A percentile compares a stretch with the other conserved stretches of the same genome.
Conservation (phyloP, 2,329 filamentous ascomycete genomes). For the Monosporascus ibericus region DNA sequence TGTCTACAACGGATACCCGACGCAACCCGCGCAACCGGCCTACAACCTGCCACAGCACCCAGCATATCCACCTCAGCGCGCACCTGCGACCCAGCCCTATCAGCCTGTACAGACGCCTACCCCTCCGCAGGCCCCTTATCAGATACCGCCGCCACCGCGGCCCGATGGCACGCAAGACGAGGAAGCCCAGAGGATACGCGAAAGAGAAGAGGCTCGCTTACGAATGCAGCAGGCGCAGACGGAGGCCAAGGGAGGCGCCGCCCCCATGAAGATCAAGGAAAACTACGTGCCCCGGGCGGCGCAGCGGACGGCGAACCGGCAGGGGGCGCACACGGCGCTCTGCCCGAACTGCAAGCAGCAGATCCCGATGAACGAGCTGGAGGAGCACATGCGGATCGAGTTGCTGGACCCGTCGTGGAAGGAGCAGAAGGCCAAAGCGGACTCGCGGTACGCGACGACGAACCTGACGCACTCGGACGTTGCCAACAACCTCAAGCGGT, state of each 20-base stretch:
- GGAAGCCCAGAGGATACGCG: conserved; percentile 57
- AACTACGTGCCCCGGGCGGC: conserved; percentile 87
- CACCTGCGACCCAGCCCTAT: conserved; percentile 24
- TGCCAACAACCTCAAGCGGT: conserved; percentile 89
- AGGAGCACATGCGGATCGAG: conserved; percentile 92
- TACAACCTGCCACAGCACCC: conserved; percentile 39
- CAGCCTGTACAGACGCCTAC: conserved; percentile 32
- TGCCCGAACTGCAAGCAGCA: conserved; percentile 93
- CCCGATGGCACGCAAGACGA: conserved; percentile 47
- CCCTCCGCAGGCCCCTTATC: conserved; percentile 25
- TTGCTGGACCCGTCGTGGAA: conserved; percentile 92
- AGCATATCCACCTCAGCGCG: conserved; percentile 31
- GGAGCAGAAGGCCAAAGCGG: conserved; percentile 85
- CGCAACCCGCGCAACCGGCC: conserved; percentile 26
- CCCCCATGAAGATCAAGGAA: conserved; percentile 82
- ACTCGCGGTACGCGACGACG: conserved; percentile 76
- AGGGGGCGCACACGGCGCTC: conserved; percentile 61
- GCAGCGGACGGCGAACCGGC: conserved; percentile 61
- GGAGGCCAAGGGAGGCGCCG: conserved; percentile 63
- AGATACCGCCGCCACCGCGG: conserved; percentile 25
- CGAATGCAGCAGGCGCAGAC: conserved; percentile 72
- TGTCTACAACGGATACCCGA: conserved; percentile 44
- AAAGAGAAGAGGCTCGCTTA: conserved; percentile 52
- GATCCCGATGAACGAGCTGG: conserved; percentile 80
- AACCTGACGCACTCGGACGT: conserved; percentile 84